phyloP scores from a whole-genome alignment of 2,329 filamentous ascomycete genomes.

The Biscogniauxia marginata region DNA sequence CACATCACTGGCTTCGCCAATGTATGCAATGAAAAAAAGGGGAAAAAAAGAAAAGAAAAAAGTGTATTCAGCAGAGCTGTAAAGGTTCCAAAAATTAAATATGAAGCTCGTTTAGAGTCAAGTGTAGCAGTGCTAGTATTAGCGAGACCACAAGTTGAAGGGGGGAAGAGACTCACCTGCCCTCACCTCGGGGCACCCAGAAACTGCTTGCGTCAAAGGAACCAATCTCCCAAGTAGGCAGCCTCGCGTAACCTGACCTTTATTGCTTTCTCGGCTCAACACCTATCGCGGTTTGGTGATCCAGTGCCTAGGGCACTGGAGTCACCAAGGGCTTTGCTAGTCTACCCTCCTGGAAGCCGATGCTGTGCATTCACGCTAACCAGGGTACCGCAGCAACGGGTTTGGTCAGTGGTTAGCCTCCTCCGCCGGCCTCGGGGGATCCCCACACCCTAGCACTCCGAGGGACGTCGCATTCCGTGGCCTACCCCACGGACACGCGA shows the following conservation, averaged over 20 bases:
- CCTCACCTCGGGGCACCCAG: not conserved
- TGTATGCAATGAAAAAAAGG: not conserved
- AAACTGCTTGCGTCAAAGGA: not conserved
- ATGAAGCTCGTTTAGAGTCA: not conserved
- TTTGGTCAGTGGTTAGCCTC: not conserved
- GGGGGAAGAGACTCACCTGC: not conserved
- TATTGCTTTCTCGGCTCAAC: not conserved
- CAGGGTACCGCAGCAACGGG: not conserved
- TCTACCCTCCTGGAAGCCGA: not conserved
- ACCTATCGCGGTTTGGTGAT: not conserved
- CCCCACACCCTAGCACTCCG: not conserved
- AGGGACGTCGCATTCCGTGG: not conserved
- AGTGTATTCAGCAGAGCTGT: not conserved
- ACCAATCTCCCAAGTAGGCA: not conserved
- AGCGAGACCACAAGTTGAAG: not conserved
- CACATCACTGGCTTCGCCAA: not conserved
- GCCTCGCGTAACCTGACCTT: not conserved
- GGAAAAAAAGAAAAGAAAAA: not conserved
- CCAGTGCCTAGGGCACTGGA: not conserved
- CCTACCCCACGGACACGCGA: not conserved
- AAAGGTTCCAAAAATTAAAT: not conserved
- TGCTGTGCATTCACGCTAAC: not conserved
- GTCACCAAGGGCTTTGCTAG: not conserved
- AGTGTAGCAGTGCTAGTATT: not conserved
- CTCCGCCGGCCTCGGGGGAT: not conserved